Conservation (phyloP, 1,284 basidiomycete genomes). For the Ganoderma meredithae region DNA sequence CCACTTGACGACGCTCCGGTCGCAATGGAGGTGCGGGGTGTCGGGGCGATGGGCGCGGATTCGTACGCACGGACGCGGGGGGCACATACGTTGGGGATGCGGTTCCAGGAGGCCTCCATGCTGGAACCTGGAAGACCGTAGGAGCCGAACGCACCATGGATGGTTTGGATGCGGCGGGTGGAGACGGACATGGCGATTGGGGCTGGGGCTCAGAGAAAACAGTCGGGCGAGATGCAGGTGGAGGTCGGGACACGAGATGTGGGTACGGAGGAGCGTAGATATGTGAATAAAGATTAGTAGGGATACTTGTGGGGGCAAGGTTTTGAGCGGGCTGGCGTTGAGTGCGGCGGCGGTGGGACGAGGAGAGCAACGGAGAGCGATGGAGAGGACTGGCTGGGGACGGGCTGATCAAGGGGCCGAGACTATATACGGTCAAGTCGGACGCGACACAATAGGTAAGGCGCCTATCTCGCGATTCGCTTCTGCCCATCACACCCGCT, state of each 20-base stretch:
- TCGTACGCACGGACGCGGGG: slow-evolving; percentile 24
- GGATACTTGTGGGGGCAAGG: not conserved
- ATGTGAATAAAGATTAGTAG: slow-evolving; percentile 18
- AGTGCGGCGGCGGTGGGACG: not conserved
- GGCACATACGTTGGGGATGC: slow-evolving; percentile 39
- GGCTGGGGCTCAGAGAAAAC: not conserved
- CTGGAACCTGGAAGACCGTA: slow-evolving; percentile 25
- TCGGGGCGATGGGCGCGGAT: slow-evolving; percentile 20
- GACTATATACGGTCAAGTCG: slow-evolving; percentile 15
- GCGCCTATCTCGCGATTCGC: not conserved
- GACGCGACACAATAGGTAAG: slow-evolving; percentile 9
- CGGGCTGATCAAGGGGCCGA: not conserved
- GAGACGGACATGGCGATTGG: slow-evolving; percentile 34
- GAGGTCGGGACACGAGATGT: not conserved
- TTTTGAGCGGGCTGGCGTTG: not conserved
- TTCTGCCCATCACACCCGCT: slow-evolving; percentile 4
- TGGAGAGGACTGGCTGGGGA: slow-evolving; percentile 1
- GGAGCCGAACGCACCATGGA: slow-evolving; percentile 38
- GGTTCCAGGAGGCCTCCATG: slow-evolving; percentile 37
- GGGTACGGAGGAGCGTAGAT: slow-evolving; percentile 7
- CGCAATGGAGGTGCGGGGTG: slow-evolving; percentile 29
- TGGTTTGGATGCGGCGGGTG: slow-evolving; percentile 41
- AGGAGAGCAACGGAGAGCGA: slow-evolving; percentile 5
- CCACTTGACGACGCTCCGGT: slow-evolving; percentile 15
- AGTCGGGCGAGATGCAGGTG: not conserved